Evolutionary conservation across 768 basidiomycete genomes (phyloP), one percentile per base, ranked within the genome.

Genomic region (Naematelia aurantialba): DNA sequence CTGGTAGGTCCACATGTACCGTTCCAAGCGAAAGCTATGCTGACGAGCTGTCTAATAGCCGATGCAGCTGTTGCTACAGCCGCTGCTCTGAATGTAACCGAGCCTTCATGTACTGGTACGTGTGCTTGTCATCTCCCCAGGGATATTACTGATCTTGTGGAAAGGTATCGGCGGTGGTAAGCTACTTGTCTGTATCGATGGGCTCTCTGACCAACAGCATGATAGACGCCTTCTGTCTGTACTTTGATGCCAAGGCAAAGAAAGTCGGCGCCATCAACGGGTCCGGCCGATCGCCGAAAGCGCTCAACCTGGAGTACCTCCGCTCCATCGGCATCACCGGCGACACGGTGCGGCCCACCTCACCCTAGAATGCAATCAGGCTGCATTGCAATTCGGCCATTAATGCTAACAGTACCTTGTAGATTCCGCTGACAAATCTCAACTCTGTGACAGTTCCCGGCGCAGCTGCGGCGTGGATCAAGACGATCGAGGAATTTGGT

Each of bases 51-150:
- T 22, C 24, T 21, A n/a, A n/a, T 61, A 91, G 90, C 89, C 61
- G 91, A 96, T 79, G 91, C 91, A 26, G 93, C 96, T 5, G 92
- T 97, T 17, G 96, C 96, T 25, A 87, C 85, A 1, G 89, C 92
- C 50, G 92, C 87, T 3, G 93, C 91, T 14, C 76, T 99, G 67
- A 97, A 96, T 76, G 86, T 97, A 27, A 65, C 73, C 86, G 25
- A 87, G 84, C 67, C 87, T 79, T 91, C 90, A 74, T 93, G 93
- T n/a, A 89, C 96, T 58, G 92, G 74, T 62, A 73, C 76, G 34
- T 70, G 73, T 0, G 75, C 73, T 24, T 78, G 60, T 78, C 67
- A 13, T 75, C 69, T 29, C 56, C 63, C 0, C 69, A 51, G 60
- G 62, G 27, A 29, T 14, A 25, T 24, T 29, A 48, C 14, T 39